Evolutionary conservation across 441 rosid genomes (phyloP), one percentile per base, ranked within the genome.

Genomic region (Manihot esculenta): DNA sequence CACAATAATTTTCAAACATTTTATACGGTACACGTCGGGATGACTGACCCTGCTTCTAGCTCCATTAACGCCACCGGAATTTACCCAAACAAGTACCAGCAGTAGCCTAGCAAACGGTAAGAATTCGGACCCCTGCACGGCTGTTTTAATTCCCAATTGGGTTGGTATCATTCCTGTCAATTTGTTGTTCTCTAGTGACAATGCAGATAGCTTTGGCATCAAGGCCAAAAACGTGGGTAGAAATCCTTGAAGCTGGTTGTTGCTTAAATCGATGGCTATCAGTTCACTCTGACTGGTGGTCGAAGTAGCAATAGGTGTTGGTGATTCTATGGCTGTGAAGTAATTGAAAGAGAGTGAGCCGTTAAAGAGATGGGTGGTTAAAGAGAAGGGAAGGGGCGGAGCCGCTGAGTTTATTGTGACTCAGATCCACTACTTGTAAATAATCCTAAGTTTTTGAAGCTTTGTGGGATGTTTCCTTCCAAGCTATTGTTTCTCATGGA

Each of bases 111-210:
- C 84, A 58, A 93, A 88, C 49, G 80, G 85, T 47, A 88, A 54
- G 35, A 81, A 56, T 20, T 84, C 84, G 49, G 84, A 57, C 38
- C 84, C 91, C 0, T 26, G 13, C 20, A n/a, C 8, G 11, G 89
- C 82, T 0, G 83, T 76, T 74, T 78, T 90, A 69, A 84, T 71
- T 20, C 89, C 92, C 78, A 87, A 89, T 74, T 84, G 86, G 17
- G 80, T 83, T 23, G 97, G 98, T 42, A 93, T 86, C 92, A 88
- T 84, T 12, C 98, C 97, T 1, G 86, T 81, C 26, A 93, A 79
- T 53, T 68, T 69, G 70, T 93, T 93, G 74, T 89, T 84, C 77
- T 88, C 97, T 10, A 90, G 72, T 1, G 90, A 84, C 68, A 93
- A 72, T 61, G 95, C 95, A 7, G 95, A 84, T 27, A 93, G 90